Percentiles rank a stretch among this genome's conserved stretches.
Conservation (phyloP, 441 rosid species). For the Corymbia calophylla region DNA sequence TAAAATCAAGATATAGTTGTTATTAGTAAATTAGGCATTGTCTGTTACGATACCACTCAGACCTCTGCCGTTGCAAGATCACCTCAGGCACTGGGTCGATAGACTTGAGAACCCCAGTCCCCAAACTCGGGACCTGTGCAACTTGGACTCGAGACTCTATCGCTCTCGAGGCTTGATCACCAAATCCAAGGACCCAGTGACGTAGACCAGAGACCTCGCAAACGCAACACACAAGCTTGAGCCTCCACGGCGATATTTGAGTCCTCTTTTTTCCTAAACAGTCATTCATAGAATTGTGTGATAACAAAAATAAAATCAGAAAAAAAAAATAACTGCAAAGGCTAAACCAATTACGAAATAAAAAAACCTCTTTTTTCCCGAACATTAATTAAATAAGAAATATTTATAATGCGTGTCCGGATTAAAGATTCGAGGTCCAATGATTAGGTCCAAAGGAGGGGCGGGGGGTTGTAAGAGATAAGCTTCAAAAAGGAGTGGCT, state of each 20-base stretch:
- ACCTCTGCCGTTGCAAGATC: accelerated
- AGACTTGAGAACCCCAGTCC: neutral
- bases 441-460: neutral
- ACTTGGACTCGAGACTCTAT: neutral
- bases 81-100: too few relatives aligned
- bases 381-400: neutral
- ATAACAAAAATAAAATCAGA: neutral
- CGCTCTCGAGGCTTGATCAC: neutral
- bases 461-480: neutral
- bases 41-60: neutral
- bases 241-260: neutral
- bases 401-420: neutral
- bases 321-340: neutral
- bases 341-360: neutral
- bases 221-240: accelerated
- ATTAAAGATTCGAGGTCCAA: neutral
- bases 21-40: too few relatives aligned
- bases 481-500: neutral
- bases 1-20: too few relatives aligned
- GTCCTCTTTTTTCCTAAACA: neutral
- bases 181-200: neutral
- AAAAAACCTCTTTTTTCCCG: neutral
- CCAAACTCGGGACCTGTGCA: neutral
- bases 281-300: neutral
- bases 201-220: accelerated